Evolutionary conservation across 2,329 filamentous ascomycete genomes (phyloP).

Genomic region (Claviceps capensis): DNA sequence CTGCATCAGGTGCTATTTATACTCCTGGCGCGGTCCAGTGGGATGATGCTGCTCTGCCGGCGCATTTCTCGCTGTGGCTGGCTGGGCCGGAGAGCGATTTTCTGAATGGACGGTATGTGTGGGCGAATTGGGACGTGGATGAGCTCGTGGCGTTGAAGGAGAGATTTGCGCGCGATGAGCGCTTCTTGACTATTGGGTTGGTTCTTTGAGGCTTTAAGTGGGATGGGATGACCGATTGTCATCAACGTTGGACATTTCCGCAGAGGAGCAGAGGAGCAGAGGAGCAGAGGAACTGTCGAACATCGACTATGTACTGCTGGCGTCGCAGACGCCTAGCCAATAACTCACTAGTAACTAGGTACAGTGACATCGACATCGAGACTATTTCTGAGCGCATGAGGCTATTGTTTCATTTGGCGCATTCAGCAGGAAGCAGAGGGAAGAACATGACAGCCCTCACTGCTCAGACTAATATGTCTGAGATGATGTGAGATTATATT

Average conservation of each 20-base stretch:
- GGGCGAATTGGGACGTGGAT: conserved; percentile 1
- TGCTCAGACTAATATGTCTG: no score
- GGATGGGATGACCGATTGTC: not conserved
- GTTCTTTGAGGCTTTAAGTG: not conserved
- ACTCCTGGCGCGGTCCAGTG: not conserved
- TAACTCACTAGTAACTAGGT: no score
- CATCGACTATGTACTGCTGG: not conserved
- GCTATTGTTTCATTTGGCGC: no score
- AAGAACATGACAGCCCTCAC: no score
- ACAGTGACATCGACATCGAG: no score
- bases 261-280: no score
- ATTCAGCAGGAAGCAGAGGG: no score
- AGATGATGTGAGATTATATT: no score
- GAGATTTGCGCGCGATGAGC: not conserved
- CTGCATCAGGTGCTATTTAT: not conserved
- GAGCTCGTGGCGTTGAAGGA: not conserved
- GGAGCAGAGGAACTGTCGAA: not conserved
- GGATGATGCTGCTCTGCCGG: not conserved
- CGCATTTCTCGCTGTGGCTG: not conserved
- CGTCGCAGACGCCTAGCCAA: no score
- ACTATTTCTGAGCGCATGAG: no score
- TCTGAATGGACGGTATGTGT: not conserved
- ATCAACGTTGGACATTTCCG: no score
- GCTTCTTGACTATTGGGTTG: not conserved
- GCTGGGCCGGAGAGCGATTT: not conserved